Base-by-base conservation (phyloP, 495 filamentous ascomycete species). In the Podospora fimiseda region DNA sequence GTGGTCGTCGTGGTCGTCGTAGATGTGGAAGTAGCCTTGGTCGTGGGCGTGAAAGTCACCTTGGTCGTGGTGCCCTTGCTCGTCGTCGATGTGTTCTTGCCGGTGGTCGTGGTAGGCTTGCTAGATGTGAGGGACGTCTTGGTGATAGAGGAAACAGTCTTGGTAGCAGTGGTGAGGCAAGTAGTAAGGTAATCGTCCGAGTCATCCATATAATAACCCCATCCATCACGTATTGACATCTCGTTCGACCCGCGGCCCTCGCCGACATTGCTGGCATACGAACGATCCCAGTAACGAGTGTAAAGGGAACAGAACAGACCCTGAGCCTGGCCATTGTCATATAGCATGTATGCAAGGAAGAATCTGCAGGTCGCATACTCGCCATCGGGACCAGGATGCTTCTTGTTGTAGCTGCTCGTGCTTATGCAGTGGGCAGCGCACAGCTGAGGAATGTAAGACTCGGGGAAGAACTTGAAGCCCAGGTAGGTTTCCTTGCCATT, bases 281-380 rank as follows among this genome's bases (percentile, higher is more conserved):
- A 55, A 1, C 2, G 11, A 39, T 59, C 52, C 3, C 43, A 59
- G n/a, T 51, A 47, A 18, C 56, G 51, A 0, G 56, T 51, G 38
- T 59, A 59, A 51, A 59, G 13, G 23, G 56, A 3, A 48, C 56
- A 59, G 48, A 43, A 51, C 16, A 59, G 33, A 18, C 56, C 56
- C 48, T 54, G 23, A 36, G 56, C 22, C 3, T 23, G 15, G 7
- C 33, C 37, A 20, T 55, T 42, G 43, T 55, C 38, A n/a, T 27
- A 48, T 22, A 59, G n/a, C 3, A 42, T 43, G 51, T 55, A 59
- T 41, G 56, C 56, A 11, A 59, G 18, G 39, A 59, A 59, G 43
- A 59, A 59, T 30, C 47, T 51, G 37, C 42, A 50, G 33, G 22
- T 47, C 14, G n/a, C 37, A 40, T 48, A 59, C 18, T 42, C 19